These are phyloP conservation scores for Saitoella complicata DNA, from an alignment of 805 yeast species.

Conservation along the genomic window DNA sequence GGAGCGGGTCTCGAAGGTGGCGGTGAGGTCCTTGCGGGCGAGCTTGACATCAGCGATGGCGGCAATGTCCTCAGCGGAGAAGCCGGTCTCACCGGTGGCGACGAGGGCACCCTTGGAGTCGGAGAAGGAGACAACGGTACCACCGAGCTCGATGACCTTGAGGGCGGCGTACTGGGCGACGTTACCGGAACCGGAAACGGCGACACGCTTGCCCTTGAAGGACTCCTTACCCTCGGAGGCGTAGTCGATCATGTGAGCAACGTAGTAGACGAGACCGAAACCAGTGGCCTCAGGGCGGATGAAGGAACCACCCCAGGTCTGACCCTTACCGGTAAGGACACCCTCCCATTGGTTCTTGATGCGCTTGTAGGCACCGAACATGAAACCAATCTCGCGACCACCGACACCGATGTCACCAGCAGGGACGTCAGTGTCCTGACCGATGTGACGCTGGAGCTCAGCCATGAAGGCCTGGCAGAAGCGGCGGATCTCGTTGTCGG, in stretches of 20 bases:
- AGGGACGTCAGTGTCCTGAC: constrained; percentile 94
- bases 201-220: constrained; percentile 84
- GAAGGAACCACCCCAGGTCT: constrained; percentile 97
- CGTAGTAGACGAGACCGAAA: constrained; percentile 91
- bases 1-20: constrained; percentile 16
- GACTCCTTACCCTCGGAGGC: constrained; percentile 82
- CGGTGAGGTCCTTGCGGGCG: constrained; percentile 37
- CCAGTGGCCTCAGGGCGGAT: constrained; percentile 99
- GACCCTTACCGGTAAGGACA: constrained; percentile 94
- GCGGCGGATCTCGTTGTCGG: constrained; percentile 88
- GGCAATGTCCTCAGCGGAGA: constrained; percentile 64
- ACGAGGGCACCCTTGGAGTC: constrained; percentile 88
- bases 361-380: constrained; percentile 92
- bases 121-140: constrained; percentile 80
- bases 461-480: constrained; percentile 93
- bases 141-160: constrained; percentile 93
- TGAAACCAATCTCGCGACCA: constrained; percentile 87
- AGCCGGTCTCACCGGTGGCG: constrained; percentile 47
- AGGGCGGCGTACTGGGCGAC: constrained; percentile 98
- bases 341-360: constrained; percentile 89
- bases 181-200: constrained; percentile 96
- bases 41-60: constrained; percentile 71
- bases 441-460: constrained; percentile 90
- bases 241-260: constrained; percentile 91
- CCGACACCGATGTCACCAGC: constrained; percentile 99